Evolutionary conservation across 305 asterid species (phyloP), one percentile per base, ranked within the genome.

Genomic region (Euphrasia arctica): DNA sequence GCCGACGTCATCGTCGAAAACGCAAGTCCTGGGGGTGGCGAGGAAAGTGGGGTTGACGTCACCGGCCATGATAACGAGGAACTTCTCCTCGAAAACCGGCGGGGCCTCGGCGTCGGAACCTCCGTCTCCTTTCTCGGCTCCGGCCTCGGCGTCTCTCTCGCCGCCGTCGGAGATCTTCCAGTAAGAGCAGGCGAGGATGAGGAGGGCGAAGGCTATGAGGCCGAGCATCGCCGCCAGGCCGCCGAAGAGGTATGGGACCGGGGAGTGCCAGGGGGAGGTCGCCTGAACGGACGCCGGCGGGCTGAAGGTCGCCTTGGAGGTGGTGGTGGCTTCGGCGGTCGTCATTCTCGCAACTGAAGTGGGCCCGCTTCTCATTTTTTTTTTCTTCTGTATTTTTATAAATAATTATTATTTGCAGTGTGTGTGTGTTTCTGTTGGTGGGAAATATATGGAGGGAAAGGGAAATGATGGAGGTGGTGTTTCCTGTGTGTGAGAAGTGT

Each of bases 161-260:
- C 49, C 57, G 58, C 52, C 70, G 74, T 41, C 51, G 74, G 88
- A 81, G 74, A 76, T 73, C 57, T 78, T 78, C 94, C 88, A 81
- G 82, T 83, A 83, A 14, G 94, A 86, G 82, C 94, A 86, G 18
- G 94, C 88, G 1, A 86, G 78, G 58, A 86, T 68, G 69, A 86
- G 67, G 56, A 86, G 88, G 6, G 90, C 94, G 8, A 86, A 81
- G 68, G 88, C 85, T 10, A 86, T 83, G 4, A 86, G 39, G 0
- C 86, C 94, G 3, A 86, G 75, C 90, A 86, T 81, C 61, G 90
- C 90, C 0, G 90, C 90, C 27, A 86, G 75, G 39, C 90, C 94
- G 1, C 90, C 90, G 74, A 86, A 86, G 48, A 86, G 83, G 78
- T 86, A 86, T 7, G 90, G 94, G 29, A 86, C 77, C 0, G 90